phyloP scores from a whole-genome alignment of 768 basidiomycete species.

The Calocera viscosa region DNA sequence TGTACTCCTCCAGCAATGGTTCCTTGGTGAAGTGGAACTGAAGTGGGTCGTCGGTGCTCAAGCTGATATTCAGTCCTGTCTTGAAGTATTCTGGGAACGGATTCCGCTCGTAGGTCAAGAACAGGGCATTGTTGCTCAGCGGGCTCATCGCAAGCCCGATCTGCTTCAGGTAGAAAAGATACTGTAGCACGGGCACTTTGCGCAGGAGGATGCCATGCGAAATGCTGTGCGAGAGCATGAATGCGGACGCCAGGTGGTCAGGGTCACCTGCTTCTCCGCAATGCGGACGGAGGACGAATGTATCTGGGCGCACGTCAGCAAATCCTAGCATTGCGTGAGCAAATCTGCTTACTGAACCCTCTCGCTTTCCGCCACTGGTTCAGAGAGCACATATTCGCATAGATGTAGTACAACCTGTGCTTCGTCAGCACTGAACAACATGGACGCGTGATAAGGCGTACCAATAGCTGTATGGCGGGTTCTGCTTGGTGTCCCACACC shows the following conservation, averaged over 20 bases:
- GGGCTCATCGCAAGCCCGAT: constrained; percentile 99
- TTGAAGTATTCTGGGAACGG: constrained; percentile 96
- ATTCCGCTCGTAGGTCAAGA: constrained; percentile 92
- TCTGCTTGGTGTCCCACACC: constrained; percentile 78
- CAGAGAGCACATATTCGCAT: constrained; percentile 85
- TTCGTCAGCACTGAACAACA: not conserved
- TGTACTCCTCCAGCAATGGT: constrained; percentile 91
- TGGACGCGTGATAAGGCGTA: constrained; percentile 27
- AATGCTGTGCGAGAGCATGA: constrained; percentile 92
- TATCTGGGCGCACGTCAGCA: constrained; percentile 41
- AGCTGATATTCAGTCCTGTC: constrained; percentile 84
- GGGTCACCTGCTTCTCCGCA: constrained; percentile 97
- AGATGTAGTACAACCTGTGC: constrained; percentile 90
- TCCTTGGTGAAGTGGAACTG: constrained; percentile 99
- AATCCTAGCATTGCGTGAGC: no score
- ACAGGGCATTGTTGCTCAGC: constrained; percentile 92
- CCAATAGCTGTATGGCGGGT: constrained; percentile 95
- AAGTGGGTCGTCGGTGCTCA: constrained; percentile 90
- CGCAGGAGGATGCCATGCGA: constrained; percentile 97
- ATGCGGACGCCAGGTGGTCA: constrained; percentile 91
- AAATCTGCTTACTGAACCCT: constrained; percentile 67
- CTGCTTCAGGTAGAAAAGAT: constrained; percentile 95
- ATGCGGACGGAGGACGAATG: constrained; percentile 93
- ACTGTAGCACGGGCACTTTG: constrained; percentile 93
- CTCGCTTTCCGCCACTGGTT: constrained; percentile 82